Evolutionary conservation across 2,329 filamentous ascomycete species (phyloP), one percentile per base, ranked within the genome.

Genomic region (Tolypocladium amazonense): DNA sequence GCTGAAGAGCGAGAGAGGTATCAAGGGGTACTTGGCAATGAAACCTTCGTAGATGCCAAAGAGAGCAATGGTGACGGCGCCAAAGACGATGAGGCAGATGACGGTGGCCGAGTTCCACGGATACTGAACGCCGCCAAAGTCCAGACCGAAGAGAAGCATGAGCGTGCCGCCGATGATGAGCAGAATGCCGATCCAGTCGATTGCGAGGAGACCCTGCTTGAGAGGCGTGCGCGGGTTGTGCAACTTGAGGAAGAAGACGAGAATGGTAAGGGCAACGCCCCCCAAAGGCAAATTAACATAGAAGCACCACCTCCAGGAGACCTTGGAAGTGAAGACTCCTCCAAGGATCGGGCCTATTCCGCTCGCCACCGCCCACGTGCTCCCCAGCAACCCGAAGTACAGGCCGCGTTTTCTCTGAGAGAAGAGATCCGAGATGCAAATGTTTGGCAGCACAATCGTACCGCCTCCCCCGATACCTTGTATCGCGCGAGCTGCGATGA

Each of bases 61-160:
- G 45, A 92, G 64, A 15, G 64, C 81, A 58, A 88, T 79, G 15
- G 81, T 79, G 35, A 88, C 60, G 30, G 83, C 68, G 27, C 90
- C 90, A 65, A 93, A 91, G 56, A 93, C 75, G 64, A 95, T 79
- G 35, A 96, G 79, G 67, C 88, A 92, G 66, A 96, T 81, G 38
- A 92, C 88, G 1, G 83, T 87, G 1, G 88, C 79, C 0, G 88
- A 92, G 58, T 75, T 74, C 91, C 91, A 96, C 1, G 92, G 88
- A 63, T 83, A 84, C 27, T 80, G 79, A 57, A 91, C 82, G 56
- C 90, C 92, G 59, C 92, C 92, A 62, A 93, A 90, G 69, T 95
- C 88, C 14, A 96, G 82, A 0, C 91, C 92, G 50, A 96, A 84
- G 4, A 96, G 83, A 64, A 96, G 79, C 89, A 96, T 93, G 25